Conservation (phyloP, 306 rosid species). For the Trifolium fragiferum region DNA sequence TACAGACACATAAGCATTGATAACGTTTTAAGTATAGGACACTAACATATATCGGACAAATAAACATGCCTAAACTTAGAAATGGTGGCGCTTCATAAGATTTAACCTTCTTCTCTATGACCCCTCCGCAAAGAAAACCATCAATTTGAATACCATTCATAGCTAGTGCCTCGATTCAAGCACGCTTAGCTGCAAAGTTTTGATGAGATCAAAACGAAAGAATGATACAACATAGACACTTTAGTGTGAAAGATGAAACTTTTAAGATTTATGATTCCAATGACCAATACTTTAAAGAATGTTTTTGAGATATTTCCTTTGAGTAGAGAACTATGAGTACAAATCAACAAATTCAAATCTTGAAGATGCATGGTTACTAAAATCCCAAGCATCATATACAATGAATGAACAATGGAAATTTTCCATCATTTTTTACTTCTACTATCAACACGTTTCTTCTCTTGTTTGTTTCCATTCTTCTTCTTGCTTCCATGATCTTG, state of each 20-base stretch:
- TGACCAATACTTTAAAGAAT: slow-evolving; percentile 39
- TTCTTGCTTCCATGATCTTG: slow-evolving; percentile 55
- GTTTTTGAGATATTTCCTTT: slow-evolving; percentile 31
- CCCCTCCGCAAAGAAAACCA: slow-evolving; percentile 10
- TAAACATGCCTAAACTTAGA: neutral
- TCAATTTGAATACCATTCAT: neutral
- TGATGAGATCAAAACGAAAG: neutral
- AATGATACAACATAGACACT: slow-evolving; percentile 23
- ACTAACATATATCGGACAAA: neutral
- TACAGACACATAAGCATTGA: neutral
- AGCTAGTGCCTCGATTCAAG: neutral
- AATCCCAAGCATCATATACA: slow-evolving; percentile 44
- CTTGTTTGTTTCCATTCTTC: slow-evolving; percentile 60
- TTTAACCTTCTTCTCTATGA: slow-evolving; percentile 2
- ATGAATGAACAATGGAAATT: neutral
- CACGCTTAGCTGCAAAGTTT: neutral
- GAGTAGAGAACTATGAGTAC: slow-evolving; percentile 36
- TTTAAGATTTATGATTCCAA: slow-evolving; percentile 27
- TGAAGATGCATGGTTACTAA: slow-evolving; percentile 45
- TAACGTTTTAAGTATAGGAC: neutral
- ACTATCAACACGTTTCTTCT: slow-evolving; percentile 65
- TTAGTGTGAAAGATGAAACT: slow-evolving; percentile 13
- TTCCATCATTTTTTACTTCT: slow-evolving; percentile 57
- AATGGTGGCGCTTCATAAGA: neutral
- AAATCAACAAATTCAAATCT: slow-evolving; percentile 42